Conservation (phyloP, 1,284 basidiomycete genomes). For the Mycosarcoma mackinlayi region DNA sequence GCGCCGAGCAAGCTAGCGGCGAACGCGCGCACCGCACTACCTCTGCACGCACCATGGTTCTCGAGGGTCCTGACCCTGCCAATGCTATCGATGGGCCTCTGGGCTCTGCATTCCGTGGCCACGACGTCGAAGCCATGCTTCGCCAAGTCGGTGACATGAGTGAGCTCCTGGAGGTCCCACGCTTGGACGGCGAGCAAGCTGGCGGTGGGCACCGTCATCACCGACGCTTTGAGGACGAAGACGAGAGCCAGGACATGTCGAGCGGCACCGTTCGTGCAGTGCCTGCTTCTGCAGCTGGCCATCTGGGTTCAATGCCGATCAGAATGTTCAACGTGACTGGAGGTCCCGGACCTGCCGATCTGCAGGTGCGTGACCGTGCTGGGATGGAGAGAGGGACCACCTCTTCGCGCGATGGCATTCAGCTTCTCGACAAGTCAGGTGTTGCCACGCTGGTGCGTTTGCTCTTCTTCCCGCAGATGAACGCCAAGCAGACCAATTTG, state of each 20-base stretch:
- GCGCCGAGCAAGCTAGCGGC: slow-evolving; percentile 8
- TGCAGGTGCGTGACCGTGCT: not conserved
- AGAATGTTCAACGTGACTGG: slow-evolving; percentile 31
- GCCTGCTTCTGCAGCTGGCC: slow-evolving; percentile 9
- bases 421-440: slow-evolving; percentile 89
- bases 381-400: slow-evolving; percentile 13
- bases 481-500: slow-evolving; percentile 80
- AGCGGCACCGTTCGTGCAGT: slow-evolving; percentile 28
- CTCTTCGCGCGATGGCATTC: slow-evolving; percentile 79
- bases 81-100: slow-evolving; percentile 7
- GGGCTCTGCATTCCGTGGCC: slow-evolving; percentile 6
- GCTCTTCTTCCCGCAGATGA: slow-evolving; percentile 93
- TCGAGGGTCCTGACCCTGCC: slow-evolving; percentile 10
- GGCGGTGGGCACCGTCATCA: slow-evolving; percentile 33
- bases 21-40: slow-evolving; percentile 8
- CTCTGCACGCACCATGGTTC: too few relatives aligned
- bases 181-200: slow-evolving; percentile 20
- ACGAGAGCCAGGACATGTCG: slow-evolving; percentile 37
- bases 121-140: slow-evolving; percentile 77
- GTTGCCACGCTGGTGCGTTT: slow-evolving; percentile 90
- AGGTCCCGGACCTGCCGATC: slow-evolving; percentile 6
- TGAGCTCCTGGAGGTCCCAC: slow-evolving; percentile 75
- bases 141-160: slow-evolving; percentile 86
- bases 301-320: slow-evolving; percentile 12
- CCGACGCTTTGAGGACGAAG: slow-evolving; percentile 34